Evolutionary conservation across 2,329 filamentous ascomycete genomes (phyloP).

Genomic region (Monilinia polystroma): DNA sequence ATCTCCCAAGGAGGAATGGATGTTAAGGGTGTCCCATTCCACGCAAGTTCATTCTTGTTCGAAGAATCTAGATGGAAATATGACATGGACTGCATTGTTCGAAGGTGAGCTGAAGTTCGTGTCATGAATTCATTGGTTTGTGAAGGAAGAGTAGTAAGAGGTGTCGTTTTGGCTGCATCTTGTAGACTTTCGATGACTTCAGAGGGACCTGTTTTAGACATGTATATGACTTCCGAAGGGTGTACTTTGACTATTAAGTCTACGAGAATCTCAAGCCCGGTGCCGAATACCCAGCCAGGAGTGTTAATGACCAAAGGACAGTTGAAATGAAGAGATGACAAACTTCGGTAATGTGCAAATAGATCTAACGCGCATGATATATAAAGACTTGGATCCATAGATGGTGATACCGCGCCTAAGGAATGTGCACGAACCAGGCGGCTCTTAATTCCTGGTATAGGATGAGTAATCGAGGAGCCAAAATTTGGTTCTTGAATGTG

Average conservation of each 20-base stretch:
- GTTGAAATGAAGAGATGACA: conserved; percentile 43
- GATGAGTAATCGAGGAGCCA: conserved; percentile 66
- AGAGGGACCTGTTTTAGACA: conserved; percentile 62
- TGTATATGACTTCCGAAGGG: conserved; percentile 64
- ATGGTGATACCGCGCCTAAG: conserved; percentile 63
- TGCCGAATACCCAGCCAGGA: conserved; percentile 70
- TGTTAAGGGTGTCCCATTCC: conserved; percentile 59
- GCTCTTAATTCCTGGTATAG: conserved; percentile 41
- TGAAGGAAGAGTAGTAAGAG: conserved; percentile 57
- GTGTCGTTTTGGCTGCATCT: conserved; percentile 43
- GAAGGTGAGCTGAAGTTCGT: conserved; percentile 63
- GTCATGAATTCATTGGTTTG: conserved; percentile 55
- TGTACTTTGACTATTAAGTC: conserved; percentile 54
- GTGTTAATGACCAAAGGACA: conserved; percentile 70
- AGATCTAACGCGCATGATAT: conserved; percentile 63
- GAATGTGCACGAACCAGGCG: conserved; percentile 61
- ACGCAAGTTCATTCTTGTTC: conserved; percentile 31
- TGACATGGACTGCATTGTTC: conserved; percentile 75
- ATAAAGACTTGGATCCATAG: conserved; percentile 66
- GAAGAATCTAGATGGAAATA: conserved; percentile 62
- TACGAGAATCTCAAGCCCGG: conserved; percentile 63
- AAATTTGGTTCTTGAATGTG: conserved; percentile 61
- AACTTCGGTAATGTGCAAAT: conserved; percentile 54
- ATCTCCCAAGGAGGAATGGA: conserved; percentile 60
- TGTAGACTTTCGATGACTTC: conserved; percentile 55